Evolutionary conservation across 129 eudicot genomes (phyloP).

Genomic region (Artemisia tridentata): DNA sequence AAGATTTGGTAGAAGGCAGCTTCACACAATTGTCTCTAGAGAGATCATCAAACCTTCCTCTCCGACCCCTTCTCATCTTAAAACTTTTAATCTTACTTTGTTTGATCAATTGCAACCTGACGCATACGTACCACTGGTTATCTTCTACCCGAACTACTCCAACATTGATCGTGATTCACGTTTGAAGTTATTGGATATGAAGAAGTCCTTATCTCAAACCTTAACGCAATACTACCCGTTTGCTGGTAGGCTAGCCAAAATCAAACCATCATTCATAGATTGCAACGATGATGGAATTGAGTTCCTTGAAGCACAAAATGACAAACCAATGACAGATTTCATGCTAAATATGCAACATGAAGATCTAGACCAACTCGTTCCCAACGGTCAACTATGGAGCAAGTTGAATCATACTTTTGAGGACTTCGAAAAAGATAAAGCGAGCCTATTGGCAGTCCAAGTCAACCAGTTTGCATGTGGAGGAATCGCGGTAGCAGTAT

Average conservation of each 20-base stretch:
- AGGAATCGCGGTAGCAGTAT: slow-evolving; percentile 12
- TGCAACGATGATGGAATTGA: slow-evolving; percentile 30
- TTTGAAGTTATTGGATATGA: neutral
- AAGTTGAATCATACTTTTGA: neutral
- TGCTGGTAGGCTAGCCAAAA: slow-evolving; percentile 24
- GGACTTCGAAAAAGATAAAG: neutral
- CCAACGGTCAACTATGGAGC: slow-evolving; percentile 16
- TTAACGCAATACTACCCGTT: slow-evolving; percentile 25
- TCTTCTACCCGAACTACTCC: slow-evolving; percentile 21
- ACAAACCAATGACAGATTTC: neutral
- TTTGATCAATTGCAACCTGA: neutral
- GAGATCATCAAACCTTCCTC: slow-evolving; percentile 26
- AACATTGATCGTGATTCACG: neutral
- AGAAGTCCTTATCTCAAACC: slow-evolving; percentile 28
- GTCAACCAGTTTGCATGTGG: slow-evolving; percentile 23
- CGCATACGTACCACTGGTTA: slow-evolving; percentile 6
- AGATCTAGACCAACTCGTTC: slow-evolving; percentile 28
- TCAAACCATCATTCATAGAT: slow-evolving; percentile 5
- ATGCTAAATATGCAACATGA: slow-evolving; percentile 8
- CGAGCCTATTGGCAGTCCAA: slow-evolving; percentile 15
- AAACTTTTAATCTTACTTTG: slow-evolving; percentile 5
- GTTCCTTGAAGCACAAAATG: slow-evolving; percentile 24
- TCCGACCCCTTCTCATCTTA: slow-evolving; percentile 26
- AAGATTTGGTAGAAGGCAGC: neutral
- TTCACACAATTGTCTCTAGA: slow-evolving; percentile 10